Evolutionary conservation across 768 basidiomycete genomes (phyloP).

Genomic region (Lentinula detonsa): DNA sequence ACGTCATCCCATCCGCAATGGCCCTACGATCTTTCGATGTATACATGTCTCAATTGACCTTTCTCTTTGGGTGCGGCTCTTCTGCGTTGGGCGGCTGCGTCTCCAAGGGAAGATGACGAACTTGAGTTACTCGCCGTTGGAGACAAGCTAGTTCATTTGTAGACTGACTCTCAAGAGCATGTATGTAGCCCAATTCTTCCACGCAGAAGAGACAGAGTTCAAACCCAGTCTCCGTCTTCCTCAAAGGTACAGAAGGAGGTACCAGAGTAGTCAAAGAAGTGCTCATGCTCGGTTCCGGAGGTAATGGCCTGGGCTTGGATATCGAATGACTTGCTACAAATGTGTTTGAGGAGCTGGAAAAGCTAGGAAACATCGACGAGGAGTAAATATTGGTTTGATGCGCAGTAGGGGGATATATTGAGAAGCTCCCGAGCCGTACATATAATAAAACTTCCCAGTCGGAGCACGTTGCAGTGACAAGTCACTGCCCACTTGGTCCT

Average conservation of each 20-base stretch:
- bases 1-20: constrained; percentile 82
- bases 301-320: constrained; percentile 35
- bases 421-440: constrained; percentile 47
- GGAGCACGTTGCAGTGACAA: constrained; percentile 62
- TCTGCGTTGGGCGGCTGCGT: constrained; percentile 54
- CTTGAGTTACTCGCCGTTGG: constrained; percentile 27
- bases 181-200: constrained; percentile 68
- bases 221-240: constrained; percentile 42
- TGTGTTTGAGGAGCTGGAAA: constrained; percentile 31
- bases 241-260: constrained; percentile 8
- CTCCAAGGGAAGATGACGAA: constrained; percentile 48
- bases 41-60: constrained; percentile 79
- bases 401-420: constrained; percentile 32
- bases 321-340: constrained; percentile 19
- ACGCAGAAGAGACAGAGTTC: constrained; percentile 84
- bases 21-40: constrained; percentile 83
- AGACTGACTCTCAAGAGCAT: constrained; percentile 52
- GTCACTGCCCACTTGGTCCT: constrained; percentile 44
- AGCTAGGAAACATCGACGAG: constrained; percentile 17
- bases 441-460: constrained; percentile 72
- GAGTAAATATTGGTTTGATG: constrained; percentile 20
- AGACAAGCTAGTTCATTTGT: constrained; percentile 42
- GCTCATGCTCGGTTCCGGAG: constrained; percentile 18
- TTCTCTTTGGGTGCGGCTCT: constrained; percentile 66
- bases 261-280: constrained; percentile 19